Evolutionary conservation across 2,329 filamentous ascomycete genomes (phyloP).

Genomic region (Teratosphaeriaceae sp.): DNA sequence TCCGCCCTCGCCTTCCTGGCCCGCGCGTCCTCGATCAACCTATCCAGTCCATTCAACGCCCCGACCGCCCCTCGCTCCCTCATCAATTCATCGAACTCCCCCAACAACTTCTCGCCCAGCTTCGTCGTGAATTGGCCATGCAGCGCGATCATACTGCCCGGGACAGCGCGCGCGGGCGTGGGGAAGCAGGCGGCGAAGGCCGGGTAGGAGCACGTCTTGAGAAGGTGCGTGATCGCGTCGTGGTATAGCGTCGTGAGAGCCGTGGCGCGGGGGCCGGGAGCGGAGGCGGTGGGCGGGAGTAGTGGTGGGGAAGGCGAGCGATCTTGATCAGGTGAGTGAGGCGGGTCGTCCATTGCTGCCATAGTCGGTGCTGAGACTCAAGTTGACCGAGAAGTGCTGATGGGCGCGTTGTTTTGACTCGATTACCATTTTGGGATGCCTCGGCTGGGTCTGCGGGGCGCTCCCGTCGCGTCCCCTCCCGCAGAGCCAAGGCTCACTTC

Average conservation of each 20-base stretch:
- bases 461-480: no score
- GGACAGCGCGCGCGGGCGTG: constrained; percentile 52
- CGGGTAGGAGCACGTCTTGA: constrained; percentile 54
- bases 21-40: constrained; percentile 53
- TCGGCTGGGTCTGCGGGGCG: no score
- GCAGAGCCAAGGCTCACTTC: no score
- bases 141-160: constrained; percentile 49
- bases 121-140: constrained; percentile 54
- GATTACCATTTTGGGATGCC: no score
- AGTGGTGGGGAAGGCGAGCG: constrained; percentile 7
- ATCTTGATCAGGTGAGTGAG: background rate
- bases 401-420: no score
- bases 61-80: constrained; percentile 49
- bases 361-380: no score
- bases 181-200: constrained; percentile 61
- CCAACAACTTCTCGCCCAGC: constrained; percentile 44
- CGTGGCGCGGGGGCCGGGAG: constrained; percentile 54
- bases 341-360: no score
- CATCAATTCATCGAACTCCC: constrained; percentile 56
- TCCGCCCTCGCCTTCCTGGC: constrained; percentile 42
- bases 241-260: constrained; percentile 55
- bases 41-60: constrained; percentile 55
- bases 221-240: constrained; percentile 51
- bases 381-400: no score
- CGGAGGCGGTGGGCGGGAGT: constrained; percentile 43